Evolutionary conservation across 345 rosid species (phyloP), one percentile per base, ranked within the genome.

Genomic region (Carallia brachiata): DNA sequence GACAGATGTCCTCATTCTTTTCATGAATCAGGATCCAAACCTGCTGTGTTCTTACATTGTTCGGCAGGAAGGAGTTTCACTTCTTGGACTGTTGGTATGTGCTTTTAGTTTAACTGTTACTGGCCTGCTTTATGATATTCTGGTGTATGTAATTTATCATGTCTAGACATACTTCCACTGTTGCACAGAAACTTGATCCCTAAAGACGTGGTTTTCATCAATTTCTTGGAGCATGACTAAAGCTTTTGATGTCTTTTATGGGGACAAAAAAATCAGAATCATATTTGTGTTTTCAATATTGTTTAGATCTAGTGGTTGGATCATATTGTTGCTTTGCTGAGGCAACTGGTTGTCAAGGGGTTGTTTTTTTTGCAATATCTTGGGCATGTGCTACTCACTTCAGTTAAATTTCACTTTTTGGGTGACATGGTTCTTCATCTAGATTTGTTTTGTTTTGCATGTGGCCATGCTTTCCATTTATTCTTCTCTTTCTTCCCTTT

Each of bases 81-180:
- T 96, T 67, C 81, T 96, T n/a, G 99, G 96, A 67, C 83, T 96
- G 70, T 66, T 93, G 98, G 99, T 90, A 88, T 65, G 75, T 63
- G 52, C 56, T 62, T 30, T 6, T 6, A 56, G 52, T 56, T 56
- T 27, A 6, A 48, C 63, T 48, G 36, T 55, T 36, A 12, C 37
- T 16, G 36, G 7, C 31, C 34, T 59, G 31, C 36, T 12, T 15
- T 34, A 15, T 32, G 9, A 53, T 44, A 37, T 31, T 32, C 52
- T 7, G 18, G 23, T 10, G 13, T 59, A 61, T 61, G 5, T 37
- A 31, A 55, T 9, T 36, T 68, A 18, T 13, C 59, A 27, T 5
- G 28, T 13, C 16, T 44, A 44, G 50, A 44, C 50, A 3, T 44
- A 13, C 50, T 2, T 44, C 34, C 13, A 44, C 50, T 2, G 16